Evolutionary conservation across 2,329 filamentous ascomycete genomes (phyloP).

Genomic region (Sordariomycetes sp.): DNA sequence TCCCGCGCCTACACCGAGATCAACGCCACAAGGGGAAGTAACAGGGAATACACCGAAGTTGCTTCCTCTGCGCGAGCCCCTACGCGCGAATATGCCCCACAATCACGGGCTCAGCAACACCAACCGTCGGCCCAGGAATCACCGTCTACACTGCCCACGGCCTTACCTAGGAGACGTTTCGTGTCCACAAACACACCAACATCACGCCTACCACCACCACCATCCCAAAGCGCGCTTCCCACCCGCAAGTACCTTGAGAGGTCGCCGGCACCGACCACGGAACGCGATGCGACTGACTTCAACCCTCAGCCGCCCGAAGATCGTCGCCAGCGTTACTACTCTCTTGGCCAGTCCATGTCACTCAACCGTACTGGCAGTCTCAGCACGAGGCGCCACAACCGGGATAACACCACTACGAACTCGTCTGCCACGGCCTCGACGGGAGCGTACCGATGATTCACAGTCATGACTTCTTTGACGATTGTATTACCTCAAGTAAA

Average conservation of each 20-base stretch:
- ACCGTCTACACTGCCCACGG: slow-evolving; percentile 28
- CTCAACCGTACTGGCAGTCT: slow-evolving; percentile 37
- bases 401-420: slow-evolving; percentile 27
- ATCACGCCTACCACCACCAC: slow-evolving; percentile 33
- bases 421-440: slow-evolving; percentile 28
- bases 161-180: slow-evolving; percentile 44
- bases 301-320: slow-evolving; percentile 1
- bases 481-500: too few species aligned
- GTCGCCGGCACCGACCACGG: slow-evolving; percentile 24
- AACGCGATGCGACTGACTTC: slow-evolving; percentile 3
- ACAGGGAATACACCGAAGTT: slow-evolving; percentile 14
- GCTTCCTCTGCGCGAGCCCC: slow-evolving; percentile 7
- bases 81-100: slow-evolving; percentile 15
- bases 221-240: slow-evolving; percentile 25
- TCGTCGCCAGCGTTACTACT: slow-evolving; percentile 26
- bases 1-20: slow-evolving; percentile 51
- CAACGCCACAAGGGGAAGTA: slow-evolving; percentile 22
- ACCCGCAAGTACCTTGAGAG: slow-evolving; percentile 41
- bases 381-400: slow-evolving; percentile 28
- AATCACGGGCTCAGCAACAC: slow-evolving; percentile 21
- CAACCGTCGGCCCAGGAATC: slow-evolving; percentile 15
- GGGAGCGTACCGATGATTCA: slow-evolving; percentile 33
- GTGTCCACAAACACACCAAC: slow-evolving; percentile 35
- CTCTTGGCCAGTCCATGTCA: slow-evolving; percentile 30
- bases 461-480: slow-evolving; percentile 10